Evolutionary conservation across 257 asterid species (phyloP).

Genomic region (Solanum ossicruentum): DNA sequence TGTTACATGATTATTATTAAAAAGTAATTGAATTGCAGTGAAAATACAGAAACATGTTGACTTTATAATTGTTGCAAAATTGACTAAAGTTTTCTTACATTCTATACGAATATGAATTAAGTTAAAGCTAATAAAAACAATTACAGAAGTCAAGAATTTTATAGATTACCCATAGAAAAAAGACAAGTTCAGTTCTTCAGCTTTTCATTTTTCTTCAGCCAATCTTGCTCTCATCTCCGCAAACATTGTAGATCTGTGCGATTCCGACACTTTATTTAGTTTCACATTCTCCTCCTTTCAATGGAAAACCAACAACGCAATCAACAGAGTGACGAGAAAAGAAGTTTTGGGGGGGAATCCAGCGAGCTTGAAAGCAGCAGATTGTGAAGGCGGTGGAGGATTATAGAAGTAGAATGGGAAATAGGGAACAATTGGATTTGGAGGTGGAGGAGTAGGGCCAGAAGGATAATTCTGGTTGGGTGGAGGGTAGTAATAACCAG

Average conservation of each 20-base stretch:
- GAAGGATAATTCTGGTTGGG: conserved; percentile 18
- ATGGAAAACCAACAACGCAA: conserved; percentile 4
- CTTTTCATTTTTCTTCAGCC: conserved; percentile 5
- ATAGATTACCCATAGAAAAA: conserved; percentile 22
- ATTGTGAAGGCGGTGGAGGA: conserved; percentile 46
- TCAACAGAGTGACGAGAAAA: conserved; percentile 2
- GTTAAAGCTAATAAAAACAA: not conserved
- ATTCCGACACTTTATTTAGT: conserved; percentile 37
- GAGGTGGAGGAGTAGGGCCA: conserved; percentile 81
- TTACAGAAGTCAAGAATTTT: conserved; percentile 21
- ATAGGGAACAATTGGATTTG: conserved; percentile 83
- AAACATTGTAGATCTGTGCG: conserved; percentile 40
- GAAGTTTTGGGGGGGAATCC: not conserved
- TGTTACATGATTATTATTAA: not conserved
- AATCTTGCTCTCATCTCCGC: not conserved
- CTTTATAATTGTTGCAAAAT: not conserved
- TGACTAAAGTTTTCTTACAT: not conserved
- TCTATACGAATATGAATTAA: not conserved
- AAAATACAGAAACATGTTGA: not conserved
- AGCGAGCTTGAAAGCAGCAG: conserved; percentile 5
- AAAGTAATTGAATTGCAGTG: not conserved
- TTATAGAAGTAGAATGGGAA: conserved; percentile 58
- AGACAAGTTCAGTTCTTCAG: not conserved
- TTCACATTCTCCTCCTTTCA: not conserved
- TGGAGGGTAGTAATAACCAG: conserved; percentile 36